A percentile compares a stretch with the other conserved stretches of the same genome.
Evolutionary conservation across 768 basidiomycete genomes (phyloP).

Genomic region (Clathrus columnatus): DNA sequence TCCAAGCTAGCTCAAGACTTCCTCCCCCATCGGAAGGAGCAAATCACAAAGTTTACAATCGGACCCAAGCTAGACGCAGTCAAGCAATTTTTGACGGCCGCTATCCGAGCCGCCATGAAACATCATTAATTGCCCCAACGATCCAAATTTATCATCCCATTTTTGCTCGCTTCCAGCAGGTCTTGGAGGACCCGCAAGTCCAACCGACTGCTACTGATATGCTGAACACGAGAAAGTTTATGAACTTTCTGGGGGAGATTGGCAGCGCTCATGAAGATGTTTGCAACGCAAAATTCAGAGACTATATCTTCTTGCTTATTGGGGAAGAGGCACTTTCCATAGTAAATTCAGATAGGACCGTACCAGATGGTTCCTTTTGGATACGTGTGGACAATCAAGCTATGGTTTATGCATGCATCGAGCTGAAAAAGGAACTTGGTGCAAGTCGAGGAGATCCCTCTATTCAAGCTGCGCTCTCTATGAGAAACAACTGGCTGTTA

Average conservation of each 20-base stretch:
- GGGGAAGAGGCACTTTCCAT: too few species aligned
- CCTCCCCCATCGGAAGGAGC: too few species aligned
- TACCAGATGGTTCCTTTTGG: neutral
- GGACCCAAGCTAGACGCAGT: too few species aligned
- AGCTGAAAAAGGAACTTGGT: slow-evolving; percentile 1
- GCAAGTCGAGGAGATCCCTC: slow-evolving; percentile 4
- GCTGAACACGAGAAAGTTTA: neutral
- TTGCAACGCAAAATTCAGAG: too few species aligned
- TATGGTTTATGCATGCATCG: neutral
- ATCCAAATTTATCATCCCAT: slow-evolving; percentile 9
- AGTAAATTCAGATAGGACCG: too few species aligned
- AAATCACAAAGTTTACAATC: too few species aligned
- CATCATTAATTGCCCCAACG: neutral
- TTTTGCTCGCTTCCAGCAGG: neutral
- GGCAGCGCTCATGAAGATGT: too few species aligned
- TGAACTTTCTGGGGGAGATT: too few species aligned
- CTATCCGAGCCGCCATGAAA: too few species aligned
- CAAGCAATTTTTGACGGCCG: too few species aligned
- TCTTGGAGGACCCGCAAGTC: neutral
- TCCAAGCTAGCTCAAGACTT: too few species aligned
- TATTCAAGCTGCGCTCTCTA: neutral
- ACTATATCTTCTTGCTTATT: too few species aligned
- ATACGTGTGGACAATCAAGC: neutral
- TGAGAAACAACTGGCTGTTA: neutral
- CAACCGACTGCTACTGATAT: neutral